A percentile compares a stretch with the other conserved stretches of the same genome.
phyloP scores from a whole-genome alignment of 305 asterid genomes.

The Plantago coronopus region DNA sequence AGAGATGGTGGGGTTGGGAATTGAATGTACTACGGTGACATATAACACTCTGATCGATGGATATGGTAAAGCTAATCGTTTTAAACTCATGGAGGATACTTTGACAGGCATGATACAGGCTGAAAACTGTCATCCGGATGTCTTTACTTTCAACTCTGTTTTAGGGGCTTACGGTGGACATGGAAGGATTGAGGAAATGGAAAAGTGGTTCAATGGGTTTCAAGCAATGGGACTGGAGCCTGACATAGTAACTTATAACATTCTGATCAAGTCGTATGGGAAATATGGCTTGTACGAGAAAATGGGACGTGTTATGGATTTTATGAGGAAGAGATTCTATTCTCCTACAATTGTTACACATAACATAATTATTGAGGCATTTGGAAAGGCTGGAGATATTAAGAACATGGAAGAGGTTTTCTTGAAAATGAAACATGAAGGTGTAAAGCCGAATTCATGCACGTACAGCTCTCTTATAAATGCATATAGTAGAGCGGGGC shows the following conservation, averaged over 20 bases:
- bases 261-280: conserved; percentile 67
- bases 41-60: conserved; percentile 81
- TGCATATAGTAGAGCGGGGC: conserved; percentile 68
- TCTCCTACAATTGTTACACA: conserved; percentile 70
- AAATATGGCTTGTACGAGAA: conserved; percentile 48
- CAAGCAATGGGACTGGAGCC: conserved; percentile 73
- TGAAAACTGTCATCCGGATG: conserved; percentile 56
- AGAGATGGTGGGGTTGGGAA: conserved; percentile 62
- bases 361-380: conserved; percentile 66
- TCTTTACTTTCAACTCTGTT: conserved; percentile 70
- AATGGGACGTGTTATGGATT: conserved; percentile 67
- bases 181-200: conserved; percentile 66
- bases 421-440: conserved; percentile 76
- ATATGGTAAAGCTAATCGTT: conserved; percentile 68
- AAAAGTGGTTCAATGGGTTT: conserved; percentile 86
- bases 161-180: conserved; percentile 73
- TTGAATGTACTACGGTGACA: conserved; percentile 50
- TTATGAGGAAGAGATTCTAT: conserved; percentile 68
- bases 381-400: conserved; percentile 66
- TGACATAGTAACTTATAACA: conserved; percentile 66
- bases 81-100: conserved; percentile 60
- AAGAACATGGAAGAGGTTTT: conserved; percentile 73
- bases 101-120: conserved; percentile 61
- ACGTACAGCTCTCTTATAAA: conserved; percentile 72
- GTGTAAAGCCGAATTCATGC: conserved; percentile 74